A percentile compares a stretch with the other conserved stretches of the same genome.
These are phyloP conservation scores for Nepenthes gracilis DNA, from an alignment of 148 eudicot genomes.

Conservation along the genomic window DNA sequence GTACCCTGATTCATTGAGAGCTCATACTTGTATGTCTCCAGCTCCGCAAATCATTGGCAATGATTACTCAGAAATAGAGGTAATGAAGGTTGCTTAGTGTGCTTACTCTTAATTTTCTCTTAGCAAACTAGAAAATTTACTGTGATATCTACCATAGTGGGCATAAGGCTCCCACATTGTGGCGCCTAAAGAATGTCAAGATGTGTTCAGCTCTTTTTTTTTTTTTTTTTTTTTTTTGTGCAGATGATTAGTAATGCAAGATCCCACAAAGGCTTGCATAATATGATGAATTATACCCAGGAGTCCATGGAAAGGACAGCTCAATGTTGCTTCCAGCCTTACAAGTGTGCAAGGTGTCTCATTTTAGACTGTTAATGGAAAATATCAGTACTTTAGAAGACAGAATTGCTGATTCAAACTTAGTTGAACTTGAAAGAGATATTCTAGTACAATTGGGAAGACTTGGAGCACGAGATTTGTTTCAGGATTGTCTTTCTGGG, in stretches of 20 bases:
- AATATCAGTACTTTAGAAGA: constrained; percentile 52
- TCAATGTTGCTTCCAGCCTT: constrained; percentile 23
- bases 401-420: constrained; percentile 42
- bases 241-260: constrained; percentile 17
- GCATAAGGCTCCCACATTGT: no score
- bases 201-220: neutral
- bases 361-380: constrained; percentile 51
- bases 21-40: constrained; percentile 28
- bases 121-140: neutral
- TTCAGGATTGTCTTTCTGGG: constrained; percentile 52
- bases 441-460: constrained; percentile 61
- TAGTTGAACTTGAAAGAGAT: constrained; percentile 47
- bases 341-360: constrained; percentile 33
- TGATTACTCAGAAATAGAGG: constrained; percentile 34
- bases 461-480: constrained; percentile 63
- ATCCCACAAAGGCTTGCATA: constrained; percentile 18
- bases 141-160: neutral
- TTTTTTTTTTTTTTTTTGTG: constrained; percentile 2
- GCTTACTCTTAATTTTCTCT: constrained; percentile 5
- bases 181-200: no score
- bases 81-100: constrained; percentile 5
- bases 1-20: constrained; percentile 28
- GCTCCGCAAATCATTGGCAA: constrained; percentile 30
- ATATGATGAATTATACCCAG: constrained; percentile 15
- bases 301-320: constrained; percentile 18